Evolutionary conservation across 83 land plant genomes (phyloP).

Genomic region (Picea mariana): DNA sequence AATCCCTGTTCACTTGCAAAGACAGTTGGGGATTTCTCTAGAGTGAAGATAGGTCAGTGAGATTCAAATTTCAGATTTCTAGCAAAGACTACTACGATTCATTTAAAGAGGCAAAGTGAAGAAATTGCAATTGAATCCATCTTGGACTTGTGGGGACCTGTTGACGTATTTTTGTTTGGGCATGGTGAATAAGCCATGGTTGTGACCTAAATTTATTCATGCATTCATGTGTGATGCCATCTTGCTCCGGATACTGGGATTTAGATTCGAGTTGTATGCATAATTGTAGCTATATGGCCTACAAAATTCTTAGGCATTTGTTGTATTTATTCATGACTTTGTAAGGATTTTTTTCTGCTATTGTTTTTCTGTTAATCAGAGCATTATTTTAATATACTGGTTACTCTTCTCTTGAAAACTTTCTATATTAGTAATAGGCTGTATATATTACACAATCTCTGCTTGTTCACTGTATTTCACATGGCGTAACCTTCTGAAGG

Average conservation of each 20-base stretch:
- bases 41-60: too few species aligned
- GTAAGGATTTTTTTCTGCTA: slow-evolving; percentile 1
- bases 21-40: not conserved
- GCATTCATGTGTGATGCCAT: slow-evolving; percentile 2
- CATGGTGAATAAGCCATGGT: slow-evolving; percentile 12
- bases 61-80: not conserved
- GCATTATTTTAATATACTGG: not conserved
- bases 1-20: not conserved
- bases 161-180: slow-evolving; percentile 1
- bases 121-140: not conserved
- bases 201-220: slow-evolving; percentile 8
- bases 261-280: slow-evolving; percentile 2
- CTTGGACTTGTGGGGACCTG: slow-evolving; percentile 6
- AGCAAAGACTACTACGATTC: slow-evolving; percentile 8
- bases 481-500: too few species aligned
- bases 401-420: not conserved
- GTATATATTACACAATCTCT: too few species aligned
- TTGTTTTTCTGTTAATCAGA: slow-evolving; percentile 6
- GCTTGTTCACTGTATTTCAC: too few species aligned
- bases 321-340: slow-evolving; percentile 6
- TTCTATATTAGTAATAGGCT: too few species aligned
- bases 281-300: slow-evolving; percentile 10
- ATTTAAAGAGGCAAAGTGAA: not conserved
- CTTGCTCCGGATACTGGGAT: not conserved
- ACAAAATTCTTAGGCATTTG: slow-evolving; percentile 5